phyloP scores from a whole-genome alignment of 2,329 filamentous ascomycete genomes.

The Sporothrix globosa region DNA sequence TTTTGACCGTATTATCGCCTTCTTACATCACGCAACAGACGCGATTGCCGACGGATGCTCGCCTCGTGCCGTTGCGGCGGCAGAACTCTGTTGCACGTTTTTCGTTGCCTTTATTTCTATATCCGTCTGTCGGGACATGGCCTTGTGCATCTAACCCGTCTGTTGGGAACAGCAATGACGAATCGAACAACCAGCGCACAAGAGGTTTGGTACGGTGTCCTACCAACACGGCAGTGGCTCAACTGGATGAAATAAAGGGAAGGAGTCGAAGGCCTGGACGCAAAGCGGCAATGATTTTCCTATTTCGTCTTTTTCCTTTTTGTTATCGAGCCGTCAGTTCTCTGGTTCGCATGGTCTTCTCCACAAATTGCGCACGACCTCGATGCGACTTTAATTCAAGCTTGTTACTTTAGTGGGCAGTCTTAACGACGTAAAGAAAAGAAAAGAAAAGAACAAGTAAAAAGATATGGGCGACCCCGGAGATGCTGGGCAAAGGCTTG shows the following conservation, averaged over 20 bases:
- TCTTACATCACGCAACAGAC: background rate
- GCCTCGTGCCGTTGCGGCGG: slow-evolving; percentile 19
- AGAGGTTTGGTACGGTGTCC: background rate
- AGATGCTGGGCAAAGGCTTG: background rate
- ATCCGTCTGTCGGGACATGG: background rate
- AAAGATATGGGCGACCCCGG: background rate
- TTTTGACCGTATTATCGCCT: background rate
- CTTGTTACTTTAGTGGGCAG: background rate
- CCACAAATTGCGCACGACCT: slow-evolving; percentile 18
- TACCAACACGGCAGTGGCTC: background rate
- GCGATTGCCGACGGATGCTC: slow-evolving; percentile 3
- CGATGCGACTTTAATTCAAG: slow-evolving; percentile 12
- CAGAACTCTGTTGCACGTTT: background rate
- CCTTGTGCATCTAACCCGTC: slow-evolving; percentile 16
- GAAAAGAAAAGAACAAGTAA: background rate
- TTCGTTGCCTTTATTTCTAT: slow-evolving; percentile 3
- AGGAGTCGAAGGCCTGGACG: background rate
- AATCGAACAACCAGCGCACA: background rate
- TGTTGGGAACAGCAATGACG: background rate
- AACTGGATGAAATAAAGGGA: background rate
- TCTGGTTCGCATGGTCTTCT: slow-evolving; percentile 5
- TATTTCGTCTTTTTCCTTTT: background rate
- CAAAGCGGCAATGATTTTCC: background rate
- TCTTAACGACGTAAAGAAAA: too few relatives aligned
- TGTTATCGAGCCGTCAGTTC: background rate